These are phyloP conservation scores for Auricularia cornea DNA, from an alignment of 768 basidiomycete genomes.

Conservation along the genomic window DNA sequence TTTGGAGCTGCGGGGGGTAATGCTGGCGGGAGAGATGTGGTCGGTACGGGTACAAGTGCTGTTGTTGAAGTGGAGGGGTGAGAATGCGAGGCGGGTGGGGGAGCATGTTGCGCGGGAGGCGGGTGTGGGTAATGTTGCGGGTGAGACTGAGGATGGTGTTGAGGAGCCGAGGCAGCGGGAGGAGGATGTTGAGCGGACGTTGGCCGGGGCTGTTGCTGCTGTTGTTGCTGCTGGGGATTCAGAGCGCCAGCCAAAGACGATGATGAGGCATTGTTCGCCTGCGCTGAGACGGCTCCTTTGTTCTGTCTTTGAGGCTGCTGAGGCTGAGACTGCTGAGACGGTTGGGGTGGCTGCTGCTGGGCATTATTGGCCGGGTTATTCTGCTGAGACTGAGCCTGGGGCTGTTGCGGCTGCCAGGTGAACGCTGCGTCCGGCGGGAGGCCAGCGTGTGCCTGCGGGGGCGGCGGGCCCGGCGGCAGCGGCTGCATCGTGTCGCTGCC, in stretches of 20 bases:
- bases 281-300: background rate
- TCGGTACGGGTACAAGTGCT: background rate
- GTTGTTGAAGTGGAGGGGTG: background rate
- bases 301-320: too few species aligned
- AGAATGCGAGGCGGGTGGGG: background rate
- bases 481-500: background rate
- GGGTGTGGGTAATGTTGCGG: background rate
- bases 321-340: too few species aligned
- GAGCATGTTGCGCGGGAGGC: background rate
- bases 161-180: background rate
- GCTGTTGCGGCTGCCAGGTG: background rate
- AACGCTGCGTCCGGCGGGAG: background rate
- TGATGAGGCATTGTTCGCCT: too few species aligned
- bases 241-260: background rate
- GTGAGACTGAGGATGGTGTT: background rate
- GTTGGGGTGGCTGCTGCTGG: too few species aligned
- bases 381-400: background rate
- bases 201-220: background rate
- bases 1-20: background rate
- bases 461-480: background rate
- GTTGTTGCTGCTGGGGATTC: background rate
- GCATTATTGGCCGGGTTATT: background rate
- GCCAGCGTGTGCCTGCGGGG: background rate
- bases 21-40: background rate
- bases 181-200: background rate